Base-by-base conservation (phyloP, 352 stramenopile species). In the Globisporangium takayamanum region DNA sequence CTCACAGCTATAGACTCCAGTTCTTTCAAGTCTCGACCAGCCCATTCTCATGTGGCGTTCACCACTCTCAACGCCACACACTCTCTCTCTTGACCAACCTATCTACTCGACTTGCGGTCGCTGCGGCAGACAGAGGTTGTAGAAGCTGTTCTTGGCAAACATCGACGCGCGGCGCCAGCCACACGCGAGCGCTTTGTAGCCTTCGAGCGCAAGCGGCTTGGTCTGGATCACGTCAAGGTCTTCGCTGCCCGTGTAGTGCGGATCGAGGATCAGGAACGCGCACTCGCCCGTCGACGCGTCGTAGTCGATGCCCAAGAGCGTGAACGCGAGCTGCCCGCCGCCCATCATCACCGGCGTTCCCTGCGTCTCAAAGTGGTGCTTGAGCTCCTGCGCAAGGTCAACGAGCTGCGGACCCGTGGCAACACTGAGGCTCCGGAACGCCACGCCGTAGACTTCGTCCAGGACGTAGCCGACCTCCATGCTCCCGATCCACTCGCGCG, bases 261-360 rank as follows among this genome's bases (percentile, higher is more conserved):
- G 86, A 57, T 95, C 86, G 10, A 95, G 63, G 33, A 89, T 88
- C 39, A 95, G 69, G 66, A 94, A 86, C 18, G 76, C 73, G 47
- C 76, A 87, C 25, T 90, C 78, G 26, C 70, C 73, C n/a, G 67
- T 72, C 12, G 65, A 60, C 2, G 69, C 69, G 44, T 92, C 84
- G 55, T 83, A 93, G 59, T 84, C 72, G 8, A 95, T 82, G 45
- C 86, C 86, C 33, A 95, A 55, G 15, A 93, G 46, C 6, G 84
- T 95, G 69, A 93, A 93, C 48, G 86, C 86, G 50, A 95, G 70
- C 42, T 85, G 73, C 1, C 79, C 84, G 28, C 86, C 84, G 22
- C 86, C 82, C 70, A 95, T 91, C 86, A 95, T 95, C 26, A 95
- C 83, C 2, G 86, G 86, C 36, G 83, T 90, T 20, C 84, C 86